Evolutionary conservation across 2,329 filamentous ascomycete species (phyloP), one percentile per base, ranked within the genome.

Genomic region (Calonectria leucothoes): DNA sequence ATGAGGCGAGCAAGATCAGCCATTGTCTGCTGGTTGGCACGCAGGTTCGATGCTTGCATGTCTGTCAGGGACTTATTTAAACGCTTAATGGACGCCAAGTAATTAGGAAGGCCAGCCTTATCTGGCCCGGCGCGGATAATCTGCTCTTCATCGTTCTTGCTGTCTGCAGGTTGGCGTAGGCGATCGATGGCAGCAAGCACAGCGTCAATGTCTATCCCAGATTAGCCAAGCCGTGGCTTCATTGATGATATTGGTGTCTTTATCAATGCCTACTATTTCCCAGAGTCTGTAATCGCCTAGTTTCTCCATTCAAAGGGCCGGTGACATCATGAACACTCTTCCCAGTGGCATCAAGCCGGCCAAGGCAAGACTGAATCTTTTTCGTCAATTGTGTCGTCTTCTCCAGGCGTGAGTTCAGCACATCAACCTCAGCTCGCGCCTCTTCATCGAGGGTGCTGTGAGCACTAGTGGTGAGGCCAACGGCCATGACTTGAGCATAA

Each of bases 311-410:
- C 51, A 99, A 93, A 11, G 97, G 97, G 0, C 95, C 95, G 70
- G 97, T 95, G 14, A 97, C 96, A 82, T 98, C 95, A 81, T 95
- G 93, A 25, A 98, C 95, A 73, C 94, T 96, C 85, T 95, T 95
- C 23, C 96, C 97, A 67, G 95, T 97, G 45, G 93, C 92, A 80
- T 98, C 95, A 39, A 99, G 89, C 70, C 96, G 91, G 45, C 92
- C 91, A 78, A 98, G 89, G 66, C 95, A 98, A 33, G 94, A 93
- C 84, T 98, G 94, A 70, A 99, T 98, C 88, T 98, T 98, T 87
- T 97, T 98, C 37, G 95, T 98, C 83, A 98, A 90, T 82, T 95
- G 92, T 73, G 95, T 94, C 79, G 97, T 97, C 89, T 98, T 98
- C 80, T 97, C 95, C 75, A 98, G 91, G 48, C 92, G 89, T 68